Evolutionary conservation across 495 filamentous ascomycete genomes (phyloP).

Genomic region (Stereocaulon alpinum): DNA sequence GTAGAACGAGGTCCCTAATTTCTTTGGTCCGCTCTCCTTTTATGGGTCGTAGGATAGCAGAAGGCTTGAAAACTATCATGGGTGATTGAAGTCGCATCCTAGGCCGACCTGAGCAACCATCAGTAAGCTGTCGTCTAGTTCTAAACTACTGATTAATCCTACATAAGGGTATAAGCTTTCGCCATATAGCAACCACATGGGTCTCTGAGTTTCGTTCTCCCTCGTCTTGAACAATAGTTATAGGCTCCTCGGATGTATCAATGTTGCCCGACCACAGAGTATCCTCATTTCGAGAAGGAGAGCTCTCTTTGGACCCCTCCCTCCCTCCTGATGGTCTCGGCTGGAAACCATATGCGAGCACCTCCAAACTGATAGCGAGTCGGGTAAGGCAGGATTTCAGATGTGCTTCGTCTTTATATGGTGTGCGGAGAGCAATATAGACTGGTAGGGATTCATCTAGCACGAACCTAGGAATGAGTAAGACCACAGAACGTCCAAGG

Average conservation of each 20-base stretch:
- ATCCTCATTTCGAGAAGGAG: conserved; percentile 44
- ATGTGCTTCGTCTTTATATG: conserved; percentile 47
- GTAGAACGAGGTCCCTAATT: conserved; percentile 62
- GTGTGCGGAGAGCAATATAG: conserved; percentile 61
- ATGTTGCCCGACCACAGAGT: conserved; percentile 54
- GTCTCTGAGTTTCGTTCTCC: conserved; percentile 43
- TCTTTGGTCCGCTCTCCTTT: conserved; percentile 39
- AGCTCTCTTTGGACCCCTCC: conserved; percentile 10
- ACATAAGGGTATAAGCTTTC: conserved; percentile 63
- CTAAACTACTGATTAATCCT: conserved; percentile 14
- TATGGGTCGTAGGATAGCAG: conserved; percentile 53
- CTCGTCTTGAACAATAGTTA: conserved; percentile 48
- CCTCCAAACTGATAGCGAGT: conserved; percentile 58
- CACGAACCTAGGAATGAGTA: conserved; percentile 50
- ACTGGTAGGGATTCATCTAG: conserved; percentile 70
- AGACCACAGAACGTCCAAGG: conserved; percentile 30
- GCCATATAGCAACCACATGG: conserved; percentile 71
- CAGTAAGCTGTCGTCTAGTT: conserved; percentile 11
- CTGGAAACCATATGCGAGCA: conserved; percentile 55
- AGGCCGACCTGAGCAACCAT: conserved; percentile 45
- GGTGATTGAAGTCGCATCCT: conserved; percentile 69
- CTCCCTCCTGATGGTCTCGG: conserved; percentile 32
- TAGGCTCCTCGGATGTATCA: conserved; percentile 48
- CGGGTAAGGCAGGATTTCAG: conserved; percentile 52
- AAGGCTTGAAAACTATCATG: conserved; percentile 64